phyloP scores from a whole-genome alignment of 805 yeast species.

The Tanozyma kutaoensis region DNA sequence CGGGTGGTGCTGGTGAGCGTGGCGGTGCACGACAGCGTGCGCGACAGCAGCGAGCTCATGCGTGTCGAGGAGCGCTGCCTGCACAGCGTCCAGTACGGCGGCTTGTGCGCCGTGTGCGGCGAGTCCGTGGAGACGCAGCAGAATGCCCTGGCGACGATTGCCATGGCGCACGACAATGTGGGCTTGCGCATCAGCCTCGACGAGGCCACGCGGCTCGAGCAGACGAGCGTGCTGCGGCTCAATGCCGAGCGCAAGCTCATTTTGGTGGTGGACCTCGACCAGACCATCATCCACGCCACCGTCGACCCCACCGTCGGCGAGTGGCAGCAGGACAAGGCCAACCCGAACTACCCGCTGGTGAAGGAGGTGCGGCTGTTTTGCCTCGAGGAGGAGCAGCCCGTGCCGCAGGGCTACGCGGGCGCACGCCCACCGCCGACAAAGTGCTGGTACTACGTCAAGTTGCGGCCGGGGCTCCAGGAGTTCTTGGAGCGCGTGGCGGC shows the following conservation, averaged over 20 bases:
- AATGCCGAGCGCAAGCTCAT: constrained; percentile 57
- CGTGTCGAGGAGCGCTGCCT: constrained; percentile 70
- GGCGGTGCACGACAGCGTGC: constrained; percentile 46
- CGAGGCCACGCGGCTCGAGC: constrained; percentile 82
- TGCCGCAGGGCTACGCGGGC: constrained; percentile 47
- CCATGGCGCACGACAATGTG: constrained; percentile 82
- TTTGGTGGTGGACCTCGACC: constrained; percentile 91
- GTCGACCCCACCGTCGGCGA: constrained; percentile 96
- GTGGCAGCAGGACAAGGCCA: constrained; percentile 80
- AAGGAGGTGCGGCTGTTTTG: constrained; percentile 70
- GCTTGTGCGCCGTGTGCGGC: constrained; percentile 90
- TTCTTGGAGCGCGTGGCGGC: constrained; percentile 55
- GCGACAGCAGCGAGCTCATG: constrained; percentile 34
- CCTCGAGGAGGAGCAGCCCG: constrained; percentile 59
- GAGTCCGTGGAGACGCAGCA: constrained; percentile 52
- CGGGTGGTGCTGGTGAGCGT: constrained; percentile 37
- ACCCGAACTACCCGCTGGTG: constrained; percentile 77
- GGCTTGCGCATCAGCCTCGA: constrained; percentile 71
- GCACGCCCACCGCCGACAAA: constrained; percentile 43
- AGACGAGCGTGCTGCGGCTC: constrained; percentile 46
- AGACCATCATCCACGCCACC: constrained; percentile 94
- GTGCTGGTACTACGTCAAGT: constrained; percentile 86
- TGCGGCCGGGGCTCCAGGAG: constrained; percentile 74
- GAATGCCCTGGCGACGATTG: constrained; percentile 66
- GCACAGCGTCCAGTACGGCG: constrained; percentile 90